Evolutionary conservation across 2,329 filamentous ascomycete genomes (phyloP).

Genomic region (Penicillium sp.): DNA sequence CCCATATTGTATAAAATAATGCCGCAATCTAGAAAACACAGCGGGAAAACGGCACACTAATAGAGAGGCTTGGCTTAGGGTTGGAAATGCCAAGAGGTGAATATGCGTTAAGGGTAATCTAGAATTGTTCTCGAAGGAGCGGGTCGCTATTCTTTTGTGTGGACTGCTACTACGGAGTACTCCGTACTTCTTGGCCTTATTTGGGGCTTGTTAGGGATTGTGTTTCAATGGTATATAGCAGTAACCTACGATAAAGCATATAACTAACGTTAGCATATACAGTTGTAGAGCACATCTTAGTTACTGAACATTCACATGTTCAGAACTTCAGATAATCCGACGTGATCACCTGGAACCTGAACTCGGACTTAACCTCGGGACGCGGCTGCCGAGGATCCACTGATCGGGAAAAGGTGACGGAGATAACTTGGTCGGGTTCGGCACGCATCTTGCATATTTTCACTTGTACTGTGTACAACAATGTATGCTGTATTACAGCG

Average conservation of each 20-base stretch:
- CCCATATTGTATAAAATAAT: neutral
- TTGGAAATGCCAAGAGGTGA: neutral
- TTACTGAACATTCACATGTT: neutral
- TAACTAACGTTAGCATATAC: no score
- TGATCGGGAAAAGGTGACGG: conserved; percentile 1
- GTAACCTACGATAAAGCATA: no score
- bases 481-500: neutral
- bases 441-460: neutral
- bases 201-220: no score
- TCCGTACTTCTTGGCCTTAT: no score
- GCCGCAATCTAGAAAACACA: neutral
- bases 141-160: neutral
- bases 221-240: no score
- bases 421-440: neutral
- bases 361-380: neutral
- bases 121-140: conserved; percentile 2
- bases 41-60: conserved; percentile 4
- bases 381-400: conserved; percentile 5
- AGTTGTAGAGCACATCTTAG: no score
- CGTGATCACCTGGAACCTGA: neutral
- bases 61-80: neutral
- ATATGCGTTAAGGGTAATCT: neutral
- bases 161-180: no score
- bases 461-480: neutral
- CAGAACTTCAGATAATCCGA: neutral